These are phyloP conservation scores for Albophoma yamanashiensis DNA, from an alignment of 2,329 filamentous ascomycete genomes.

Conservation along the genomic window DNA sequence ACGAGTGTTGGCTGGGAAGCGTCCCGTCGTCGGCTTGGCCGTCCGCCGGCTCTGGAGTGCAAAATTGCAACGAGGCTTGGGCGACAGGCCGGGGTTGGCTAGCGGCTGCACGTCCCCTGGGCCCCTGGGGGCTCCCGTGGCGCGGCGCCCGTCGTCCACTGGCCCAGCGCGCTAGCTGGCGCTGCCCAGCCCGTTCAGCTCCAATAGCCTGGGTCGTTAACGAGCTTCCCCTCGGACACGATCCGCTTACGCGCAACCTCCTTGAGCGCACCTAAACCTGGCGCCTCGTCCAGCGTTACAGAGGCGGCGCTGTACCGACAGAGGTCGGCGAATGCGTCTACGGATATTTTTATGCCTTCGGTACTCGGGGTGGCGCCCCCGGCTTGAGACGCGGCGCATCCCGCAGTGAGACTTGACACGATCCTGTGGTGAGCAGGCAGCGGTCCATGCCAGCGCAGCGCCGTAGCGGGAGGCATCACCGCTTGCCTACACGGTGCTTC, in stretches of 20 bases:
- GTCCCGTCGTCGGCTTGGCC: not conserved
- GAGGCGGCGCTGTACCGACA: not conserved
- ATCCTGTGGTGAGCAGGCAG: not conserved
- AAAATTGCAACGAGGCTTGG: conserved; percentile 1
- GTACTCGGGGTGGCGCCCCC: not conserved
- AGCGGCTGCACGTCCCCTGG: not conserved
- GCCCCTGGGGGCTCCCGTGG: not conserved
- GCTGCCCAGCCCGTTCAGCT: not conserved
- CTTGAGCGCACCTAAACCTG: too few species aligned
- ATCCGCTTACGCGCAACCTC: not conserved
- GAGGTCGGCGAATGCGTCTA: not conserved
- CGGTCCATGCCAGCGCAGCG: not conserved
- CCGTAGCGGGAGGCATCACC: not conserved
- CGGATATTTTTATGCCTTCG: not conserved
- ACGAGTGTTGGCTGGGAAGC: not conserved
- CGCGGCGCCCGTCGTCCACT: not conserved
- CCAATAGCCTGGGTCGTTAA: not conserved
- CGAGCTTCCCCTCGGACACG: not conserved
- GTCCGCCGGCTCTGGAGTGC: not conserved
- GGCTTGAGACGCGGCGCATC: not conserved
- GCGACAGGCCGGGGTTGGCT: not conserved
- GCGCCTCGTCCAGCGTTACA: not conserved
- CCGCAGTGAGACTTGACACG: not conserved
- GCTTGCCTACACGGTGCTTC: not conserved
- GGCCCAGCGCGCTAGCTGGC: not conserved